Percentiles rank a stretch among this genome's conserved stretches.
Conservation (phyloP, 306 rosid species). For the Mucuna pruriens region DNA sequence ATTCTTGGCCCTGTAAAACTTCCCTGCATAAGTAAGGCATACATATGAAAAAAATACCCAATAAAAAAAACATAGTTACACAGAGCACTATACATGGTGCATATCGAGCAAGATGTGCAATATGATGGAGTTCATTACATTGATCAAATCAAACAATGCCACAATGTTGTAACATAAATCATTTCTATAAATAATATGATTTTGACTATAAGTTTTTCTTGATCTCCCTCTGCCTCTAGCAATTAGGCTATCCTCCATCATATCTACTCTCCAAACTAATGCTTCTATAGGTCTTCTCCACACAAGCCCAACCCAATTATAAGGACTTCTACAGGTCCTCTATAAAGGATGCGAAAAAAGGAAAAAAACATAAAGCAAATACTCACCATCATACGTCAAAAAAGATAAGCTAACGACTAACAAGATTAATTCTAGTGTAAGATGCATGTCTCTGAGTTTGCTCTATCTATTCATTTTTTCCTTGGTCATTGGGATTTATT, state of each 20-base stretch:
- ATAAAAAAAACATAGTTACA: conserved; percentile 2
- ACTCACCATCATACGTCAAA: conserved; percentile 2
- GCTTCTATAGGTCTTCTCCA: neutral
- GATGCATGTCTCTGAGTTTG: conserved; percentile 14
- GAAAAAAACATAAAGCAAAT: neutral
- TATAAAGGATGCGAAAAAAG: neutral
- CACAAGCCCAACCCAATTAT: neutral
- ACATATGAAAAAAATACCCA: conserved; percentile 54
- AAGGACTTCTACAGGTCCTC: neutral
- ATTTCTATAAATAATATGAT: too few relatives aligned
- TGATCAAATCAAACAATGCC: too few relatives aligned
- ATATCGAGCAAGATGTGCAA: too few relatives aligned
- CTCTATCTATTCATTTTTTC: neutral
- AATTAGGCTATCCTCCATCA: too few relatives aligned
- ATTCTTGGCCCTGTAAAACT: conserved; percentile 98
- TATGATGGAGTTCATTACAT: too few relatives aligned
- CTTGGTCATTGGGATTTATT: conserved; percentile 20
- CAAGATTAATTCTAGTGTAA: neutral
- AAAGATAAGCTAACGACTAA: neutral
- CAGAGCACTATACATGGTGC: too few relatives aligned
- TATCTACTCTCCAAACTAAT: neutral
- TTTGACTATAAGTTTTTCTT: too few relatives aligned
- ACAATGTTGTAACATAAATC: too few relatives aligned
- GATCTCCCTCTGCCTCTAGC: too few relatives aligned
- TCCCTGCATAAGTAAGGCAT: conserved; percentile 88